Base-by-base conservation (phyloP, 2,329 filamentous ascomycete genomes). In the Colletotrichum plurivorum region DNA sequence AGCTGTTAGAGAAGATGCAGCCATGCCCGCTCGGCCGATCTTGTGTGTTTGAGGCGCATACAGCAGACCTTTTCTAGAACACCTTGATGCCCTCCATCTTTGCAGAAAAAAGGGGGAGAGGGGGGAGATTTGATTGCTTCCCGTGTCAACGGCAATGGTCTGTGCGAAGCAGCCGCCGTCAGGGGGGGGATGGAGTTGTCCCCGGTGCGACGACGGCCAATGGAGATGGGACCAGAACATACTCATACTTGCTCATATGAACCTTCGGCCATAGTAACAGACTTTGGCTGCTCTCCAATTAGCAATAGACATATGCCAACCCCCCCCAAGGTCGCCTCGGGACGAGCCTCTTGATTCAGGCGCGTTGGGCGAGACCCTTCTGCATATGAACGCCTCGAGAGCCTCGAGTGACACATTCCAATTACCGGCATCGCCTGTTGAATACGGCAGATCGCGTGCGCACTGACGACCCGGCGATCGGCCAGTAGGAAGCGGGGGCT, bases 1-100 rank as follows among this genome's bases (percentile, higher is more conserved):
- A n/a, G n/a, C 52, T 62, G 51, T 64, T 51, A 49, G 27, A 45
- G 54, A 59, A 54, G 27, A 51, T 48, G 54, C 60, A 59, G 36
- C 53, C 41, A 48, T n/a, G 53, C 48, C 48, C 25, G 54, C 65
- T 64, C 61, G 61, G 65, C 61, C 61, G 54, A 68, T 65, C 54
- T 65, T 43, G 48, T 10, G 31, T 45, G 61, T 54, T 68, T 68
- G 60, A 58, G 43, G 48, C 48, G 54, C 18, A 22, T 54, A 58
- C 48, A 65, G 58, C 46, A 22, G 60, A 58, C 48, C 60, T 68
- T 46, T 64, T 68, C 65, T 68, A 64, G 65, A 68, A 68, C 48
- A 16, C 16, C 54, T 59, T 49, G 48, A 49, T 54, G 27, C 61
- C 54, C 41, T 49, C 27, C 54, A 53, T 31, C 53, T 51, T 16